These are phyloP conservation scores for Colletotrichum sp. DNA, from an alignment of 2,329 filamentous ascomycete genomes.

Conservation along the genomic window DNA sequence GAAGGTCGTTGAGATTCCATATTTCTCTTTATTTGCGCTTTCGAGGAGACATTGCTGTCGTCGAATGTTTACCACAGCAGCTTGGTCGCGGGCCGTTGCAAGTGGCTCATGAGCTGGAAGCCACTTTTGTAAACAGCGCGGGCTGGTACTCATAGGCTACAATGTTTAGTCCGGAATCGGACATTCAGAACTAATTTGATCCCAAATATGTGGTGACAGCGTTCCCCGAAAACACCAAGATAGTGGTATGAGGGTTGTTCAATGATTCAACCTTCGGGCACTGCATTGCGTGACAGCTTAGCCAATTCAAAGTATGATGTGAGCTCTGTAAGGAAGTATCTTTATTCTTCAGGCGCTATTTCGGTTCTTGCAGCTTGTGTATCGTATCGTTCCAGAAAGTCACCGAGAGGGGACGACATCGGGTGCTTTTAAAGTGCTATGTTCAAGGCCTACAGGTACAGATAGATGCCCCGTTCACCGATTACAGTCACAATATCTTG, in stretches of 20 bases:
- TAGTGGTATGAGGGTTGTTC: no score
- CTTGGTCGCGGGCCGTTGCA: no score
- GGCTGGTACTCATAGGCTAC: no score
- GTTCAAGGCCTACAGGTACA: no score
- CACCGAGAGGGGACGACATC: not conserved
- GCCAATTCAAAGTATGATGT: no score
- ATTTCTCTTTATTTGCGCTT: not conserved
- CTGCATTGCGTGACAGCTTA: not conserved
- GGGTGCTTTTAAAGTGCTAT: no score
- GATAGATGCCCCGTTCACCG: no score
- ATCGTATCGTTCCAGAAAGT: rapidly evolving
- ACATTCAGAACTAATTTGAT: rapidly evolving
- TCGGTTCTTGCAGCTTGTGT: rapidly evolving
- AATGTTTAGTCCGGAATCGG: not conserved
- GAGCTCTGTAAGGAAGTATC: rapidly evolving
- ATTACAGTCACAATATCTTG: not conserved
- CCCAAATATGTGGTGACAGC: not conserved
- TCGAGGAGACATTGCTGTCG: not conserved
- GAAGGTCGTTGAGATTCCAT: not conserved
- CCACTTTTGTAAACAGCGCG: not conserved
- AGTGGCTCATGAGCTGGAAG: not conserved
- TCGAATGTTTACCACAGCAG: no score
- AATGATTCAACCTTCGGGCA: not conserved
- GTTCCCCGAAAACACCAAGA: not conserved
- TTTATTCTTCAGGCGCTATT: not conserved